Evolutionary conservation across 2,329 filamentous ascomycete genomes (phyloP).

Genomic region (Cytospora chrysosperma): DNA sequence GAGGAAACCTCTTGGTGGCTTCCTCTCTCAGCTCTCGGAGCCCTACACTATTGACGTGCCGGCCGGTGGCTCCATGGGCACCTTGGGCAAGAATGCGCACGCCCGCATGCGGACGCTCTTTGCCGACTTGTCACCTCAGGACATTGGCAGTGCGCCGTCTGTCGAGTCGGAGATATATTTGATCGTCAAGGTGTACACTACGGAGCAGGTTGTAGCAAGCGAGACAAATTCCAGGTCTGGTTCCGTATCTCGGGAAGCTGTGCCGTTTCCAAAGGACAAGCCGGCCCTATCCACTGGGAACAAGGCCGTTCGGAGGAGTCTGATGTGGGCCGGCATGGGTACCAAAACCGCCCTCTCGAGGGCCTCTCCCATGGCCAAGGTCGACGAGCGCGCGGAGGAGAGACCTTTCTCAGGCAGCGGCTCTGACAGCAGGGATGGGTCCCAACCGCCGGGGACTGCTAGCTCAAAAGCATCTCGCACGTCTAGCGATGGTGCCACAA

Average conservation of each 20-base stretch:
- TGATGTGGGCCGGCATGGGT: conserved; percentile 68
- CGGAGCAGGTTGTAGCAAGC: conserved; percentile 46
- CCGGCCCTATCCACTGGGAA: conserved; percentile 49
- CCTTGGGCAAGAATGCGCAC: conserved; percentile 62
- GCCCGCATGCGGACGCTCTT: conserved; percentile 81
- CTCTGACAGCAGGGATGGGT: conserved; percentile 46
- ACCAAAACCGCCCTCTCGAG: conserved; percentile 55
- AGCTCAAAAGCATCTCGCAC: conserved; percentile 46
- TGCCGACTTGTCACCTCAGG: conserved; percentile 76
- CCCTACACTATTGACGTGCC: conserved; percentile 78
- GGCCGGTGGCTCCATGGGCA: conserved; percentile 68
- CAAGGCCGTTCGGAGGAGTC: conserved; percentile 58
- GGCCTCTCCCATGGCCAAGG: conserved; percentile 52
- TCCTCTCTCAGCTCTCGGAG: conserved; percentile 72
- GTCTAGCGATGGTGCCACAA: conserved; percentile 37
- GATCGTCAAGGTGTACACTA: conserved; percentile 73
- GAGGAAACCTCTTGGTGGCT: conserved; percentile 63
- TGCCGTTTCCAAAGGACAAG: conserved; percentile 44
- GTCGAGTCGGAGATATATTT: conserved; percentile 76
- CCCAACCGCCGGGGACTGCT: conserved; percentile 52
- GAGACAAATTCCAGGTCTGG: conserved; percentile 55
- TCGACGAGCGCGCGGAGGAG: conserved; percentile 53
- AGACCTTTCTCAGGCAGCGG: conserved; percentile 35
- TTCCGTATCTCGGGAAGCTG: conserved; percentile 38
- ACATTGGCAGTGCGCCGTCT: conserved; percentile 62